These are phyloP conservation scores for Coemansia guatemalensis DNA, from an alignment of 192 early-diverging fungal genomes.

Conservation along the genomic window DNA sequence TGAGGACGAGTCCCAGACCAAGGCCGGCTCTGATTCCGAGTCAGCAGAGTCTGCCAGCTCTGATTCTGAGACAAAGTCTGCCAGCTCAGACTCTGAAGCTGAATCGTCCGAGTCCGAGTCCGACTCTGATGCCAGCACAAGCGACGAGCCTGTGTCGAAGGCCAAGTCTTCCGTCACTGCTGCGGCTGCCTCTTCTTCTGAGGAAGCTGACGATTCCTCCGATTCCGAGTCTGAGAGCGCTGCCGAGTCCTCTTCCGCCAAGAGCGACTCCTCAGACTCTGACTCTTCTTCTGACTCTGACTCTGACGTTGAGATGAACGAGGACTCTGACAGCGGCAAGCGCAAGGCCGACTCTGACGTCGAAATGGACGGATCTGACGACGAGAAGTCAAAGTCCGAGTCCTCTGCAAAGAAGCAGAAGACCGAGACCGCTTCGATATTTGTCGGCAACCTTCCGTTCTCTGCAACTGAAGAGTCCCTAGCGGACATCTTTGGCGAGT, in stretches of 20 bases:
- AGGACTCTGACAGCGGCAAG: slow-evolving; percentile 53
- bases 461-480: slow-evolving; percentile 74
- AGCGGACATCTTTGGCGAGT: slow-evolving; percentile 66
- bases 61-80: slow-evolving; percentile 22
- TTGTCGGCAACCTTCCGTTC: slow-evolving; percentile 90
- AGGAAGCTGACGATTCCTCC: slow-evolving; percentile 3
- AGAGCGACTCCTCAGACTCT: slow-evolving; percentile 3
- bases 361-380: slow-evolving; percentile 35
- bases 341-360: slow-evolving; percentile 45
- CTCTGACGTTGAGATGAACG: slow-evolving; percentile 16
- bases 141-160: neutral
- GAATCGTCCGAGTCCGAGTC: slow-evolving; percentile 30
- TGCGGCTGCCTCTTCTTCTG: slow-evolving; percentile 1
- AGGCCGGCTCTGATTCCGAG: slow-evolving; percentile 21
- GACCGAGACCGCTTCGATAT: slow-evolving; percentile 61
- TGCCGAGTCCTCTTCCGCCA: slow-evolving; percentile 16
- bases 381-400: slow-evolving; percentile 53
- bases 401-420: slow-evolving; percentile 57
- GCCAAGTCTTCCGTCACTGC: too few relatives aligned
- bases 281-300: slow-evolving; percentile 2
- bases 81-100: slow-evolving; percentile 22
- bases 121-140: slow-evolving; percentile 4
- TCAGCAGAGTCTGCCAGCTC: slow-evolving; percentile 15
- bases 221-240: slow-evolving; percentile 24
- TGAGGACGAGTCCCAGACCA: slow-evolving; percentile 34